Evolutionary conservation across 2,329 filamentous ascomycete genomes (phyloP).

Genomic region (Dryadomyces quercivorus): DNA sequence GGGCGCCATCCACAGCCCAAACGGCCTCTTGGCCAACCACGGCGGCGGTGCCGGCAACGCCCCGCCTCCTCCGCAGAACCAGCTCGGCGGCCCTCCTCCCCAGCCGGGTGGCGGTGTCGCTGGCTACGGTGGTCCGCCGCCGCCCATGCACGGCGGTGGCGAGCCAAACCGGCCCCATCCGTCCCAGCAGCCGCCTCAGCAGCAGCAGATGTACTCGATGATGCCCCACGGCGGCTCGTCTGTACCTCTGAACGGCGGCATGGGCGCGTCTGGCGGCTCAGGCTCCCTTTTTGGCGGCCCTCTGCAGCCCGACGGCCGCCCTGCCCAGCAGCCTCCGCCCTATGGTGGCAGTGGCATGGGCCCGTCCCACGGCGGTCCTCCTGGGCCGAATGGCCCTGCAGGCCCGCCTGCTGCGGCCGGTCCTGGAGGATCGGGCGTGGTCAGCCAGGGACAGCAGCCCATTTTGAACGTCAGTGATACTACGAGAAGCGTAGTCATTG

Average conservation of each 20-base stretch:
- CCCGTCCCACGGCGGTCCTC: slow-evolving; percentile 21
- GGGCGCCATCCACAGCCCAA: slow-evolving; percentile 81
- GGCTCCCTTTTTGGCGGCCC: slow-evolving; percentile 59
- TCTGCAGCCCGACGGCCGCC: slow-evolving; percentile 46
- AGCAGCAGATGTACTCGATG: slow-evolving; percentile 46
- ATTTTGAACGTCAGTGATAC: slow-evolving; percentile 55
- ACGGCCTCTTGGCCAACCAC: slow-evolving; percentile 70
- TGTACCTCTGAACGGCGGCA: slow-evolving; percentile 36
- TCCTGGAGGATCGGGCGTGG: slow-evolving; percentile 35
- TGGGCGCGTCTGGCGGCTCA: slow-evolving; percentile 47
- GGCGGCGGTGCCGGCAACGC: slow-evolving; percentile 25
- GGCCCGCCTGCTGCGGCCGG: slow-evolving; percentile 9
- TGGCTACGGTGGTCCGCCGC: slow-evolving; percentile 41
- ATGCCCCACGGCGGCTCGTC: slow-evolving; percentile 31
- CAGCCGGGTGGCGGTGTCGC: slow-evolving; percentile 29
- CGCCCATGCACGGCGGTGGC: slow-evolving; percentile 34
- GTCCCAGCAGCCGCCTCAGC: slow-evolving; percentile 14
- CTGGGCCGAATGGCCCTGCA: slow-evolving; percentile 14
- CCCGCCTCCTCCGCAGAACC: slow-evolving; percentile 35
- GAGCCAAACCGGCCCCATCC: slow-evolving; percentile 21
- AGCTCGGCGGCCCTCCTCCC: slow-evolving; percentile 31
- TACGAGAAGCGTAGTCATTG: neutral
- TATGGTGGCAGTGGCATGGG: slow-evolving; percentile 31
- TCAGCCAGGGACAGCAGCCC: slow-evolving; percentile 71
- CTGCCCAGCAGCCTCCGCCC: slow-evolving; percentile 49